Base-by-base conservation (phyloP, 805 yeast genomes). In the Sugiyamaella chiloensis region DNA sequence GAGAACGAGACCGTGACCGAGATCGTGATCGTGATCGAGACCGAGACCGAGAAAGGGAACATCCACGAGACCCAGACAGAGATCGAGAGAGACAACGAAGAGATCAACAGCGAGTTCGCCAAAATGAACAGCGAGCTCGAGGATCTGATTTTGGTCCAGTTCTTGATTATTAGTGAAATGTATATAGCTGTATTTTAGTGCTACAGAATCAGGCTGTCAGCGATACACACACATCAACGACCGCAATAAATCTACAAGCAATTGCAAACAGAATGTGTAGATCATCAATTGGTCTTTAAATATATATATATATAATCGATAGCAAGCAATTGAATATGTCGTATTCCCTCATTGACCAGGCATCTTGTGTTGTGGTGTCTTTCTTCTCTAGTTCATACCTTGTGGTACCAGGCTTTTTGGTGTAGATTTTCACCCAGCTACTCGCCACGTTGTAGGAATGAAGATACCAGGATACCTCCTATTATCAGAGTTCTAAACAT, bases 401-500 rank as follows among this genome's bases (percentile, higher is more conserved):
- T n/a, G n/a, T n/a, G n/a, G n/a, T n/a, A n/a, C n/a, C n/a, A n/a
- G n/a, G n/a, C n/a, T n/a, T n/a, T n/a, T n/a, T n/a, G n/a, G n/a
- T n/a, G n/a, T n/a, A n/a, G n/a, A n/a, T n/a, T n/a, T n/a, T n/a
- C n/a, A n/a, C n/a, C n/a, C n/a, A n/a, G n/a, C n/a, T n/a, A n/a
- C n/a, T n/a, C n/a, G n/a, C 83, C 88, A 31, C 73, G 72, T 44
- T 75, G 73, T 17, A 88, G 61, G 46, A 90, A 63, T 1, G 95
- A 78, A 16, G 88, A 73, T 19, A 91, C 44, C 2, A 83, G 90
- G 68, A 90, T 71, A 24, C 83, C 61, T 0, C 87, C 96, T 59
- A 93, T 67, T 61, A 91, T 68, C 0, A 83, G 84, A 59, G 78
- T 85, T 61, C 88, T 87, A 64, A 89, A 84, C 62, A 87, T 88